A percentile compares a stretch with the other conserved stretches of the same genome.
These are phyloP conservation scores for Mucor lusitanicus DNA, from an alignment of 371 early-diverging fungal genomes.

Conservation along the genomic window DNA sequence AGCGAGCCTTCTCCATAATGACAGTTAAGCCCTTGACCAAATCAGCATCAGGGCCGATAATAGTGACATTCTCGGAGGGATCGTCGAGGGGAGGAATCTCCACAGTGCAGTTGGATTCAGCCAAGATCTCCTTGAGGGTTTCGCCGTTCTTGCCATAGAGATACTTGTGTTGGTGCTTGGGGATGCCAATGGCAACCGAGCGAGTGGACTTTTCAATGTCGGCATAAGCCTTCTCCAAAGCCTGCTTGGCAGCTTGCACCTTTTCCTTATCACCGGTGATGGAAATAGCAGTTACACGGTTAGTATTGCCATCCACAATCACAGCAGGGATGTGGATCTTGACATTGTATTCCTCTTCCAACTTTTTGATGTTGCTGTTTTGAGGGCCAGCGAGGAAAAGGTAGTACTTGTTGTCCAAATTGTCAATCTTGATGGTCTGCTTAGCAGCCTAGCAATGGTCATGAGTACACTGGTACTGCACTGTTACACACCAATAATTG, in stretches of 20 bases:
- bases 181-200: slow-evolving; percentile 68
- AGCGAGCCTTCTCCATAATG: slow-evolving; percentile 80
- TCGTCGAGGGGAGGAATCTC: slow-evolving; percentile 73
- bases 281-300: slow-evolving; percentile 57
- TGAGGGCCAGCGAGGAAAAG: slow-evolving; percentile 84
- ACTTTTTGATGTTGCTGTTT: slow-evolving; percentile 53
- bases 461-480: no score
- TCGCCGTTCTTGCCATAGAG: slow-evolving; percentile 84
- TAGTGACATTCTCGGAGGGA: slow-evolving; percentile 71
- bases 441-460: slow-evolving; percentile 67
- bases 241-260: slow-evolving; percentile 64
- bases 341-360: slow-evolving; percentile 68
- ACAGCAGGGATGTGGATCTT: slow-evolving; percentile 80
- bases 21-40: slow-evolving; percentile 69
- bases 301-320: slow-evolving; percentile 39
- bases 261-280: slow-evolving; percentile 73
- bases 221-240: slow-evolving; percentile 58
- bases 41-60: slow-evolving; percentile 78
- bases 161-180: slow-evolving; percentile 91
- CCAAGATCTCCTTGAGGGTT: slow-evolving; percentile 77
- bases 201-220: slow-evolving; percentile 65
- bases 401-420: slow-evolving; percentile 67
- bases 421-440: slow-evolving; percentile 55
- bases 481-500: neutral
- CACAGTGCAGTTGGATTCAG: slow-evolving; percentile 81